phyloP scores from a whole-genome alignment of 2,329 filamentous ascomycete species.

The Pseudogymnoascus sp. region DNA sequence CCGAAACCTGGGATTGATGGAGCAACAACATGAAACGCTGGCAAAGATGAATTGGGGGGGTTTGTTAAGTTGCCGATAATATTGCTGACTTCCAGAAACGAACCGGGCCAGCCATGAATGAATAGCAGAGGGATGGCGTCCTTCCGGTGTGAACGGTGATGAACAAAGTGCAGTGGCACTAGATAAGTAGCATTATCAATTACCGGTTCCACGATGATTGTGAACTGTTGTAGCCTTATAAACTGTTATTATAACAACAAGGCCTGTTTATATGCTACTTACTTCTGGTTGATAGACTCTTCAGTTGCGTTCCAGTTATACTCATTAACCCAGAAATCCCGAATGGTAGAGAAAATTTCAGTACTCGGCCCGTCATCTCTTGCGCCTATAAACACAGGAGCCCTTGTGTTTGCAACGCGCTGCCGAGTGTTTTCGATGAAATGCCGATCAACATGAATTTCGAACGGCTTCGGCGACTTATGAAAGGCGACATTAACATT shows the following conservation, averaged over 20 bases:
- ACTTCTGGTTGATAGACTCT: background rate
- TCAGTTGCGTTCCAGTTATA: background rate
- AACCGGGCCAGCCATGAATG: constrained; percentile 37
- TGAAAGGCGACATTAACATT: too few relatives aligned
- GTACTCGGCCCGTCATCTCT: background rate
- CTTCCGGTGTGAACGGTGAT: constrained; percentile 20
- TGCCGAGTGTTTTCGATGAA: too few relatives aligned
- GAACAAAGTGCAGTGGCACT: constrained; percentile 26
- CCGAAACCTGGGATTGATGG: constrained; percentile 39
- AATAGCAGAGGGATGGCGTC: constrained; percentile 35
- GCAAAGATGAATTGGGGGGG: constrained; percentile 21
- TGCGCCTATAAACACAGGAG: too few relatives aligned
- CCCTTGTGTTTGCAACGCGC: too few relatives aligned
- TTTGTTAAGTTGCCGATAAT: constrained; percentile 30
- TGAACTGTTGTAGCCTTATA: constrained; percentile 21
- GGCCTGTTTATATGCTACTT: background rate
- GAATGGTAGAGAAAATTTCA: background rate
- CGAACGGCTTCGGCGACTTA: too few relatives aligned
- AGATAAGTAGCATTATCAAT: constrained; percentile 31
- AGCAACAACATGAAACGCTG: constrained; percentile 40
- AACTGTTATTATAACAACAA: background rate
- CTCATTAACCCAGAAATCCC: background rate
- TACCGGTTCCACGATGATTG: constrained; percentile 35
- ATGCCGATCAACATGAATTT: too few relatives aligned
- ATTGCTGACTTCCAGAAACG: constrained; percentile 32